Evolutionary conservation across 2,329 filamentous ascomycete genomes (phyloP).

Genomic region (Colletotrichum limetticola): DNA sequence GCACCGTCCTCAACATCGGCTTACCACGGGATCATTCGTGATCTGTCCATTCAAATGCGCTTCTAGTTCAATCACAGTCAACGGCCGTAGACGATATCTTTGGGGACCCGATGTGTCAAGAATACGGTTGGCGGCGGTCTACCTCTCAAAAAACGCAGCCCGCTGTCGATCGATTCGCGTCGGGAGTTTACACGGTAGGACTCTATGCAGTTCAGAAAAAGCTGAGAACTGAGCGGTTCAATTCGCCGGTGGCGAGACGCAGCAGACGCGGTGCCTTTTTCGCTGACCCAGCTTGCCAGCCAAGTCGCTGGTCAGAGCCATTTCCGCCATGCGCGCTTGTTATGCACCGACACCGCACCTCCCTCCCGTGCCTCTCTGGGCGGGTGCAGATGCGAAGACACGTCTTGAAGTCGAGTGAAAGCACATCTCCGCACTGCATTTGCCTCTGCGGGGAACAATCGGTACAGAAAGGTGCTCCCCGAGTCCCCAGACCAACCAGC

Average conservation of each 20-base stretch:
- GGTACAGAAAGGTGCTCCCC: background rate
- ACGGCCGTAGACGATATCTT: no score
- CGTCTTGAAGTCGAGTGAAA: background rate
- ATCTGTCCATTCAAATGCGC: background rate
- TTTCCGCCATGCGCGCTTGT: no score
- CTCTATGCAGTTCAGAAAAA: background rate
- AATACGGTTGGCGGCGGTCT: background rate
- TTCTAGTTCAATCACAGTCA: background rate
- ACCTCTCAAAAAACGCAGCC: background rate
- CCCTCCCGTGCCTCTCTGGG: background rate
- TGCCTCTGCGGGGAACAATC: background rate
- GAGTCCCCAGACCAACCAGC: background rate
- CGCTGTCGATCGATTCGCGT: conserved; percentile 13
- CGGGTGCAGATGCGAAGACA: background rate
- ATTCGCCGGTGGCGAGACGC: background rate
- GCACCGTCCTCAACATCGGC: background rate
- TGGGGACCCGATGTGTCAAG: no score
- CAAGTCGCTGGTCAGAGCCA: background rate
- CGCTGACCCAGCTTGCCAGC: background rate
- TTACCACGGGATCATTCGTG: background rate
- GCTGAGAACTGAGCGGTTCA: background rate
- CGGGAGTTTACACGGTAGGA: background rate
- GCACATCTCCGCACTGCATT: background rate
- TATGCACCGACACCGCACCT: background rate
- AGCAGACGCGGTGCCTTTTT: conserved; percentile 4